Percentiles rank a stretch among this genome's conserved stretches.
Conservation (phyloP, 179 eudicot genomes). For the Kewa caespitosa region DNA sequence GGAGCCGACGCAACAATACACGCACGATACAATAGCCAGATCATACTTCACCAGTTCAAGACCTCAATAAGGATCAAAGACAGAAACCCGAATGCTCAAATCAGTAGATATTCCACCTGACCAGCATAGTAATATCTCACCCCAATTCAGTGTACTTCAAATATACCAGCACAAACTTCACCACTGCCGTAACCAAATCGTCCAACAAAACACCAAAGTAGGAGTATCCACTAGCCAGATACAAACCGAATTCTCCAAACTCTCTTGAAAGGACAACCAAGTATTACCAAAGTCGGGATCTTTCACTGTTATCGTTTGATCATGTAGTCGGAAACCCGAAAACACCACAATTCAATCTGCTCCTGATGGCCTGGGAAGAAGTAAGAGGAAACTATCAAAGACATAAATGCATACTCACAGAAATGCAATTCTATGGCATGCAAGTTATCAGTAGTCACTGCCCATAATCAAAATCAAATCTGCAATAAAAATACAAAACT, state of each 20-base stretch:
- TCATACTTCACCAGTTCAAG: slow-evolving; percentile 26
- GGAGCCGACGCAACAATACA: slow-evolving; percentile 11
- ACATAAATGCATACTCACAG: neutral
- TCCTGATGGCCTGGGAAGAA: neutral
- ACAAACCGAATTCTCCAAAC: neutral
- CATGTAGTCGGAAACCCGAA: slow-evolving; percentile 6
- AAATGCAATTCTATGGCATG: slow-evolving; percentile 6
- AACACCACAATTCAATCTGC: slow-evolving; percentile 4
- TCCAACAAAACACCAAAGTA: neutral
- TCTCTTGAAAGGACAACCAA: neutral
- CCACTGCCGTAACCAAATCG: neutral
- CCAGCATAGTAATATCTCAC: neutral
- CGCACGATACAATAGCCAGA: slow-evolving; percentile 12
- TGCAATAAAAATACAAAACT: neutral
- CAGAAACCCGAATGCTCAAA: neutral
- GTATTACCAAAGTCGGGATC: neutral
- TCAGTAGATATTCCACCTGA: neutral
- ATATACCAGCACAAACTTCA: slow-evolving; percentile 13
- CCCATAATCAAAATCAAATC: slow-evolving; percentile 17
- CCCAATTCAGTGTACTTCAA: slow-evolving; percentile 18
- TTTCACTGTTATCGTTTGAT: neutral
- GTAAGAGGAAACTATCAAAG: neutral
- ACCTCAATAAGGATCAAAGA: neutral
- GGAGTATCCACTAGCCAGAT: too few relatives aligned
- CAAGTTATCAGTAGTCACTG: slow-evolving; percentile 13